phyloP scores from a whole-genome alignment of 768 basidiomycete genomes.

The Leucosporidium creatinivorum region DNA sequence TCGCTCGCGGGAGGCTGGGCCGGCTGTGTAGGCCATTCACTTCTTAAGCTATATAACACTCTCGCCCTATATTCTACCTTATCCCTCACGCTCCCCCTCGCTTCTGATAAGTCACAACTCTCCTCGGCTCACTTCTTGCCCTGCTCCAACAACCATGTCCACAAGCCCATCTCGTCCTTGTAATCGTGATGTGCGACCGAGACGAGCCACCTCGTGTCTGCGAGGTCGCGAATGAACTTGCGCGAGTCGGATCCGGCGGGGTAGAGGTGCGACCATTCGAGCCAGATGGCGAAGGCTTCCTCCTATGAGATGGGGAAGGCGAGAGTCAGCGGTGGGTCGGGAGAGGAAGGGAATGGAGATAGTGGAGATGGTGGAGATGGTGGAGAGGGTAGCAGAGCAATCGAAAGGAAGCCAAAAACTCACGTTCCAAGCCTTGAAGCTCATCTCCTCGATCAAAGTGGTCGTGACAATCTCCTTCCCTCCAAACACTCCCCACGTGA shows the following conservation, averaged over 20 bases:
- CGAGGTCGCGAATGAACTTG: slow-evolving; percentile 61
- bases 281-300: slow-evolving; percentile 93
- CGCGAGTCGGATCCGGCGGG: slow-evolving; percentile 66
- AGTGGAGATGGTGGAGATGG: neutral
- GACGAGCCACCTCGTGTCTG: slow-evolving; percentile 75
- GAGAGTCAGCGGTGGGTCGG: too few relatives aligned
- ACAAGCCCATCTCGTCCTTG: slow-evolving; percentile 66
- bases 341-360: neutral
- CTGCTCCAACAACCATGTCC: slow-evolving; percentile 63
- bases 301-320: slow-evolving; percentile 51
- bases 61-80: too few relatives aligned
- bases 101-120: too few relatives aligned
- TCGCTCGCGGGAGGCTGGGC: too few relatives aligned
- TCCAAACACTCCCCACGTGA: slow-evolving; percentile 98
- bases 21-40: too few relatives aligned
- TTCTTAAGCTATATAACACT: too few relatives aligned
- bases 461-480: slow-evolving; percentile 93
- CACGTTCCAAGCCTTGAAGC: slow-evolving; percentile 96
- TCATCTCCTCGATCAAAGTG: slow-evolving; percentile 90
- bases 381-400: neutral
- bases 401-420: slow-evolving; percentile 25
- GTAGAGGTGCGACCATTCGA: slow-evolving; percentile 85
- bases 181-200: slow-evolving; percentile 91
- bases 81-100: too few relatives aligned
- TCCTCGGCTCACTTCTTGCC: neutral